A percentile compares a stretch with the other conserved stretches of the same genome.
These are phyloP conservation scores for Fusarium buharicum DNA, from an alignment of 2,329 filamentous ascomycete genomes.

Conservation along the genomic window DNA sequence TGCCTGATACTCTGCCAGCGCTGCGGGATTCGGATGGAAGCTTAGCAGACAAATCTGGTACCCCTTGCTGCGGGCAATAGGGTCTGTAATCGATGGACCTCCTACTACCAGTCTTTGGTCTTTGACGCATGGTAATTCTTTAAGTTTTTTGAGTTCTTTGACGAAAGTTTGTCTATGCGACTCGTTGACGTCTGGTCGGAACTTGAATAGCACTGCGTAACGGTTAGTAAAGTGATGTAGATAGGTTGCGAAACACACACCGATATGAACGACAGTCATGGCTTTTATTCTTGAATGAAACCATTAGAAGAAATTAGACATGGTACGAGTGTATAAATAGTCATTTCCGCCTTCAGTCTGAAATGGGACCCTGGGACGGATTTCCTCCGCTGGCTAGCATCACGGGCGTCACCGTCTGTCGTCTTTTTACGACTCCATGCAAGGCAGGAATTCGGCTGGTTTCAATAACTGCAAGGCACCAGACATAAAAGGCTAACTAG, in stretches of 20 bases:
- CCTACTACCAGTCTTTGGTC: slow-evolving; percentile 61
- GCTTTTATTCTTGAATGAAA: background rate
- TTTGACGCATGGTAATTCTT: slow-evolving; percentile 59
- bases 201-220: slow-evolving; percentile 60
- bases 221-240: background rate
- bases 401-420: slow-evolving; percentile 1
- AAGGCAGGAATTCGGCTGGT: no score
- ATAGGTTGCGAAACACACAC: slow-evolving; percentile 22
- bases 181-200: slow-evolving; percentile 54
- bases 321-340: background rate
- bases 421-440: no score
- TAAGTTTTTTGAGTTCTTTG: slow-evolving; percentile 60
- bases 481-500: no score
- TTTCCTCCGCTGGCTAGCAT: background rate
- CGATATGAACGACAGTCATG: slow-evolving; percentile 53
- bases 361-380: background rate
- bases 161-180: slow-evolving; percentile 59
- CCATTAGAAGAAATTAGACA: background rate
- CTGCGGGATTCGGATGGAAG: slow-evolving; percentile 58
- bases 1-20: slow-evolving; percentile 62
- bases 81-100: slow-evolving; percentile 63
- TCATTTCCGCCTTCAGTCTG: background rate
- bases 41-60: slow-evolving; percentile 63
- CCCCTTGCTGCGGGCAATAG: slow-evolving; percentile 63
- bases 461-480: no score